These are phyloP conservation scores for Glycine tomentella DNA, from an alignment of 306 rosid species.

Conservation along the genomic window DNA sequence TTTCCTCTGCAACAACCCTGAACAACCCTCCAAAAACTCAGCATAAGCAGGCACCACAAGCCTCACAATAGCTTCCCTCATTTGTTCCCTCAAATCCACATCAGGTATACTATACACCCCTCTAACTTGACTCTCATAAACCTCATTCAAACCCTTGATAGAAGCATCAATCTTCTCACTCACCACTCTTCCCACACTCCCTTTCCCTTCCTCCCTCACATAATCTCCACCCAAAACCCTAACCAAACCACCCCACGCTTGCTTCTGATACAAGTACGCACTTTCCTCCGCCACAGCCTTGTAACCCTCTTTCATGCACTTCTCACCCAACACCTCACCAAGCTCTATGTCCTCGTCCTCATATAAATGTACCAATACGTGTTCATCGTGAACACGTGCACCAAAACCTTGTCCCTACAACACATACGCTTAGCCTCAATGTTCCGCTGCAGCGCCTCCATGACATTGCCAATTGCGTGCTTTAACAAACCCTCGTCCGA, in stretches of 20 bases:
- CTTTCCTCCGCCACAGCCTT: constrained; percentile 75
- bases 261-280: constrained; percentile 80
- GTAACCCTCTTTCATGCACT: constrained; percentile 59
- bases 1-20: constrained; percentile 57
- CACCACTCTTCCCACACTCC: constrained; percentile 12
- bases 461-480: constrained; percentile 66
- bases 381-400: constrained; percentile 71
- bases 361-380: constrained; percentile 92
- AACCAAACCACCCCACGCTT: constrained; percentile 71
- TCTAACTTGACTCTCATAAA: constrained; percentile 56
- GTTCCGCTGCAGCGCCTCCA: constrained; percentile 87
- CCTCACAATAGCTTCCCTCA: constrained; percentile 65
- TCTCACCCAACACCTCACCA: constrained; percentile 72
- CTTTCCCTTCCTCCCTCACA: constrained; percentile 50
- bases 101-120: constrained; percentile 67
- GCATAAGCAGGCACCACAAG: constrained; percentile 62
- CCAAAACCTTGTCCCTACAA: constrained; percentile 64
- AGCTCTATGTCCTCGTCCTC: constrained; percentile 79
- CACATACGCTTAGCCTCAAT: constrained; percentile 66
- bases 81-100: constrained; percentile 74
- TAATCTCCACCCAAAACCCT: constrained; percentile 62
- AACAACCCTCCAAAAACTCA: constrained; percentile 61
- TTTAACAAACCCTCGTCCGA: constrained; percentile 54
- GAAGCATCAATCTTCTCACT: constrained; percentile 66
- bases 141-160: constrained; percentile 63